Percentiles rank a stretch among this genome's conserved stretches.
phyloP scores from a whole-genome alignment of 1,139 yeast species.

The Taphrina communis region DNA sequence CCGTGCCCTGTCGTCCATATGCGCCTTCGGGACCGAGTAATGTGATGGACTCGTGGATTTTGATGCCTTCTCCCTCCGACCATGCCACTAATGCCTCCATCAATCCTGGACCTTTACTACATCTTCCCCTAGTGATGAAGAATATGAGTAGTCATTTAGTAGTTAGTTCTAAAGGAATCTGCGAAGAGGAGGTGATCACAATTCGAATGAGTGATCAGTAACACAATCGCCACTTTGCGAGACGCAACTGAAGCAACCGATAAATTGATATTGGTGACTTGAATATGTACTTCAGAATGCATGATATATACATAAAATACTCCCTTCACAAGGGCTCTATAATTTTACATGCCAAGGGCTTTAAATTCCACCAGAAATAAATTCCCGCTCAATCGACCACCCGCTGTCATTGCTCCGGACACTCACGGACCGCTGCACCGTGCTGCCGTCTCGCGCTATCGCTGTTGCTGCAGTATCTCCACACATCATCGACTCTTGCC shows the following conservation, averaged over 20 bases:
- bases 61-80: slow-evolving; percentile 6
- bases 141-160: too few species aligned
- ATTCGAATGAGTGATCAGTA: neutral
- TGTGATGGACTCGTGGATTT: slow-evolving; percentile 3
- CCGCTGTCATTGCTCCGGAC: slow-evolving; percentile 1
- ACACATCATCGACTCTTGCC: neutral
- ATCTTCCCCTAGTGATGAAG: neutral
- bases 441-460: too few species aligned
- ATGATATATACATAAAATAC: neutral
- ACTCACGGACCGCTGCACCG: slow-evolving; percentile 8
- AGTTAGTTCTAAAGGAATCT: neutral
- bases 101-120: too few species aligned
- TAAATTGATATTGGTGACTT: neutral
- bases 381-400: slow-evolving; percentile 23
- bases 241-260: too few species aligned
- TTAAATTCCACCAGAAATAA: slow-evolving; percentile 18
- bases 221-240: too few species aligned
- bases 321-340: neutral
- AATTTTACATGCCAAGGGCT: neutral
- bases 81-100: slow-evolving; percentile 16
- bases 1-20: slow-evolving; percentile 15
- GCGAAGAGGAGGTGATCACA: neutral
- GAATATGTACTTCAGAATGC: neutral
- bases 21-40: neutral
- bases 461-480: neutral